Evolutionary conservation across 352 stramenopile genomes (phyloP), one percentile per base, ranked within the genome.

Genomic region (Phytophthora europaea): DNA sequence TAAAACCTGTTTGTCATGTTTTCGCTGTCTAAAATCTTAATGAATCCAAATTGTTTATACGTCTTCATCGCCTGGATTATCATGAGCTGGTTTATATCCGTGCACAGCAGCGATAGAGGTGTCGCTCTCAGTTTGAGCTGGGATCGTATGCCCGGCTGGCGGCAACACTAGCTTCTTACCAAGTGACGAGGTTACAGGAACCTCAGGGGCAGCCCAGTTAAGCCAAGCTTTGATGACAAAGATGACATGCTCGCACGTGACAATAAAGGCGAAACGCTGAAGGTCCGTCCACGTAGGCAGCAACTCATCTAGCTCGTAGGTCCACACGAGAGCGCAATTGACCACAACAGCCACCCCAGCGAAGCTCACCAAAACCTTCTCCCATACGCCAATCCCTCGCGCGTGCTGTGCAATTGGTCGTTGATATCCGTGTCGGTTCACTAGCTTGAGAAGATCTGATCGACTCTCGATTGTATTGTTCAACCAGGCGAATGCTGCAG

Each of bases 321-420:
- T 89, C 74, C 84, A 96, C 66, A 99, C 93, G n/a, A 98, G 81
- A 26, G 90, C 94, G 64, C 94, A 98, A 79, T 99, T 99, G 58
- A 97, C 94, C 22, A 99, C 77, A 54, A 99, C 90, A 10, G 93
- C 94, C 76, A 98, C 87, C 0, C 98, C 89, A 2, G 94, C 96
- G 23, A 98, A 93, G 70, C 95, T 92, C 70, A 98, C 93, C 38
- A 99, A 83, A 60, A 99, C 89, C 60, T 95, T 89, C 61, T 97
- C 92, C 95, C 95, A 99, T 26, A 98, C 90, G 36, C 90, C 93
- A 68, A 97, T 95, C n/a, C 94, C 95, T 43, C 92, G 90, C 22
- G 94, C 91, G 72, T 98, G 95, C 72, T 97, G 79, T 3, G 92
- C 87, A 36, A 98, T 75, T 7, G 95, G 94, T 18, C 95, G 83